Conservation (phyloP, 768 basidiomycete species). For the Agaricus sinodeliciosus region DNA sequence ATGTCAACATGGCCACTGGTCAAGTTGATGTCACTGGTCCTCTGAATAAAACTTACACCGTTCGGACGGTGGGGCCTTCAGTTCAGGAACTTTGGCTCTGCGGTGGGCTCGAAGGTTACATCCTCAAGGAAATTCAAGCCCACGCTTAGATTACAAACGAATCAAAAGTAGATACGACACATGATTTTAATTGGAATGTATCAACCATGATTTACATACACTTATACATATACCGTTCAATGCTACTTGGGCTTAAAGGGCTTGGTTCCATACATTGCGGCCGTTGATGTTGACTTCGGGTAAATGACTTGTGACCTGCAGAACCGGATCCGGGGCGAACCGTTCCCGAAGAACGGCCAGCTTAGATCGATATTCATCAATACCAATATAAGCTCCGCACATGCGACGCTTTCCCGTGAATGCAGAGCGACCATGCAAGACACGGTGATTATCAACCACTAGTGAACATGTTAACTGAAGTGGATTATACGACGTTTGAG, state of each 20-base stretch:
- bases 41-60: constrained; percentile 49
- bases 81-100: constrained; percentile 98
- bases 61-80: constrained; percentile 81
- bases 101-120: constrained; percentile 89
- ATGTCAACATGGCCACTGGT: constrained; percentile 67
- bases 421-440: constrained; percentile 89
- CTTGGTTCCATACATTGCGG: constrained; percentile 53
- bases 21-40: constrained; percentile 46
- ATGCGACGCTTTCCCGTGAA: constrained; percentile 86
- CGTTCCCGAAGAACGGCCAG: constrained; percentile 61
- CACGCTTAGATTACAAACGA: constrained; percentile 14
- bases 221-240: neutral
- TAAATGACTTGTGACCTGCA: constrained; percentile 19
- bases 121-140: constrained; percentile 63
- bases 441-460: constrained; percentile 92
- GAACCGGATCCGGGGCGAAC: constrained; percentile 33
- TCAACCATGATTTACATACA: neutral
- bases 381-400: constrained; percentile 93
- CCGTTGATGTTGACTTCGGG: constrained; percentile 22
- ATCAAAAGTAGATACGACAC: neutral
- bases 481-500: neutral
- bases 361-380: constrained; percentile 85
- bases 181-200: neutral
- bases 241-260: constrained; percentile 27
- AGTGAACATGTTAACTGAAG: constrained; percentile 1